These are phyloP conservation scores for Hericium alpestre DNA, from an alignment of 768 basidiomycete species.

Conservation along the genomic window DNA sequence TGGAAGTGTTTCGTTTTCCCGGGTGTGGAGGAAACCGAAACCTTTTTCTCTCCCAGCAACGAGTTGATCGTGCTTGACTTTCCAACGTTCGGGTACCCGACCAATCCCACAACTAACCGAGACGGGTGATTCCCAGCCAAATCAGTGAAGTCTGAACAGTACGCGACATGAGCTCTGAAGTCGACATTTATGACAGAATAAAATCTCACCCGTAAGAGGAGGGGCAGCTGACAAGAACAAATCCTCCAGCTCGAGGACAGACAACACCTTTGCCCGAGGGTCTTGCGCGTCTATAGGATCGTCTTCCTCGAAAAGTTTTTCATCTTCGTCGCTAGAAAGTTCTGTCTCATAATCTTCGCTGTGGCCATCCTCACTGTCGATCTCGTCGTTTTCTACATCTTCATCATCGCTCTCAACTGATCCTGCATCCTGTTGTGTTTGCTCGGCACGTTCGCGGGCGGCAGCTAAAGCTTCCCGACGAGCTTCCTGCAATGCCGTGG, in stretches of 20 bases:
- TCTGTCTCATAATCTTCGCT: conserved; percentile 24
- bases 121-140: conserved; percentile 43
- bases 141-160: conserved; percentile 45
- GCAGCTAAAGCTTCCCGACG: conserved; percentile 36
- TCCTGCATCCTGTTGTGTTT: neutral
- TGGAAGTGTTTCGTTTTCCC: conserved; percentile 99
- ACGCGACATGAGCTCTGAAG: conserved; percentile 1
- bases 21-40: conserved; percentile 95
- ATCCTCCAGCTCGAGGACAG: conserved; percentile 80
- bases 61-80: conserved; percentile 98
- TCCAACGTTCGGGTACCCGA: conserved; percentile 97
- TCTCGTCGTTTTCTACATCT: conserved; percentile 13
- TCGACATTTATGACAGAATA: conserved; percentile 11
- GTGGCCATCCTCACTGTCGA: conserved; percentile 8
- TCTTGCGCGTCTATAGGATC: conserved; percentile 37
- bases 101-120: conserved; percentile 77
- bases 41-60: conserved; percentile 90
- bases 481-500: conserved; percentile 72
- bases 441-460: neutral
- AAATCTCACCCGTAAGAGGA: conserved; percentile 45
- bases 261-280: conserved; percentile 64
- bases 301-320: conserved; percentile 47
- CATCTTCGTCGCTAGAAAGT: conserved; percentile 26
- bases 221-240: conserved; percentile 68
- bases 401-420: conserved; percentile 11